Percentiles rank a stretch among this genome's conserved stretches.
Evolutionary conservation across 805 yeast genomes (phyloP).

Genomic region (Candida vartiovaarae): DNA sequence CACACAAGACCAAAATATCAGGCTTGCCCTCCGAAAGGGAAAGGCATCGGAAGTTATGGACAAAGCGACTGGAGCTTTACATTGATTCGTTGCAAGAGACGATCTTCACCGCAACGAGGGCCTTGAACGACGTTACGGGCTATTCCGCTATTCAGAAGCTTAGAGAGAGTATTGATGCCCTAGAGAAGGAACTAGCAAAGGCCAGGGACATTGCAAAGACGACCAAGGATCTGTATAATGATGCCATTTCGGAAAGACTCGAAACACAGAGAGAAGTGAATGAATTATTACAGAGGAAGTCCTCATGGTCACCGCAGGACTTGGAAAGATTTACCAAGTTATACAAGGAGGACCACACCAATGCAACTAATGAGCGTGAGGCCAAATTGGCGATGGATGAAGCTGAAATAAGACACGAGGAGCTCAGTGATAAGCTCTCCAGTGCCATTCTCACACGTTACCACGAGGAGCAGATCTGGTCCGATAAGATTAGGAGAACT

Average conservation of each 20-base stretch:
- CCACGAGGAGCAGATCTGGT: slow-evolving; percentile 97
- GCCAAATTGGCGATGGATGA: slow-evolving; percentile 41
- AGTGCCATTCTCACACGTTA: slow-evolving; percentile 80
- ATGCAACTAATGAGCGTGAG: slow-evolving; percentile 52
- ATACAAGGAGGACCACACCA: slow-evolving; percentile 73
- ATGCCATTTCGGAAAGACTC: slow-evolving; percentile 58
- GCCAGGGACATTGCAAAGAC: slow-evolving; percentile 41
- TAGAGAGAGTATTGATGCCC: slow-evolving; percentile 48
- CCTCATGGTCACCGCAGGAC: slow-evolving; percentile 73
- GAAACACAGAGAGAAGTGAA: slow-evolving; percentile 78
- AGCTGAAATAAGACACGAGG: slow-evolving; percentile 60
- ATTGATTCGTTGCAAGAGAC: slow-evolving; percentile 52
- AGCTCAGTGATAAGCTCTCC: slow-evolving; percentile 58
- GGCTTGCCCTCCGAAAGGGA: slow-evolving; percentile 43
- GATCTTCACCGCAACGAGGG: slow-evolving; percentile 51
- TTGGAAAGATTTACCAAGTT: slow-evolving; percentile 77
- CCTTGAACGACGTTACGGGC: slow-evolving; percentile 88
- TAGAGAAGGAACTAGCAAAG: slow-evolving; percentile 45
- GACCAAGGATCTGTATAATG: slow-evolving; percentile 45
- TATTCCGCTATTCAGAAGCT: slow-evolving; percentile 73
- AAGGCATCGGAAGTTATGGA: slow-evolving; percentile 31
- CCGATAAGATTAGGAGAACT: slow-evolving; percentile 88
- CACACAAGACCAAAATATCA: slow-evolving; percentile 21
- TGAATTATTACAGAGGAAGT: slow-evolving; percentile 79
- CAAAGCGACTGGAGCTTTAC: slow-evolving; percentile 40